Evolutionary conservation across 177 flowering plant genomes (phyloP).

Genomic region (Tripterygium wilfordii): DNA sequence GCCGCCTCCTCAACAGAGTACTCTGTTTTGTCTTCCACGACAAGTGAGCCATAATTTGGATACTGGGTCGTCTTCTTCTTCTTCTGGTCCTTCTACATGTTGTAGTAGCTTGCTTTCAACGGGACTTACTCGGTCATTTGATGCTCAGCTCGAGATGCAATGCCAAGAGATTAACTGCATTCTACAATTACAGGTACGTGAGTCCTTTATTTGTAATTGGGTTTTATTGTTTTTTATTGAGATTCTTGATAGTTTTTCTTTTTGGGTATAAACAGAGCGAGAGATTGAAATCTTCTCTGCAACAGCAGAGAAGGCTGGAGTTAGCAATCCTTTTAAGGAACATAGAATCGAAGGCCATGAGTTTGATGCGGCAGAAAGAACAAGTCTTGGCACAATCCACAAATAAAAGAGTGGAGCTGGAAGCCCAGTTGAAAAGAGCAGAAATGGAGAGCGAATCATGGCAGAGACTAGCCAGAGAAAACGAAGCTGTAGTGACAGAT

Average conservation of each 20-base stretch:
- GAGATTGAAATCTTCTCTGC: constrained; percentile 20
- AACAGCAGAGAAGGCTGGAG: constrained; percentile 25
- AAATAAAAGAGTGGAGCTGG: constrained; percentile 22
- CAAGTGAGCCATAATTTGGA: too few species aligned
- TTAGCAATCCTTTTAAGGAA: constrained; percentile 11
- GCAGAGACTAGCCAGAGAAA: constrained; percentile 41
- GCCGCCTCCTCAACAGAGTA: constrained; percentile 11
- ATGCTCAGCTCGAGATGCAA: constrained; percentile 29
- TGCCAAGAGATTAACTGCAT: constrained; percentile 37
- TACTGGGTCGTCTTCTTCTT: too few species aligned
- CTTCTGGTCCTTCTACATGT: constrained; percentile 17
- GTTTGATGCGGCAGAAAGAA: constrained; percentile 27
- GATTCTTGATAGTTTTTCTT: not conserved
- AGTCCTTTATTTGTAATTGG: not conserved
- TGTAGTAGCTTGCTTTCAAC: constrained; percentile 6
- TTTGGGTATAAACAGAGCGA: constrained; percentile 21
- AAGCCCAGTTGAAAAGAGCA: constrained; percentile 14
- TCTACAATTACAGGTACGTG: constrained; percentile 41
- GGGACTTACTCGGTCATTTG: constrained; percentile 18
- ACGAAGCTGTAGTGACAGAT: constrained; percentile 32
- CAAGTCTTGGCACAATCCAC: constrained; percentile 23
- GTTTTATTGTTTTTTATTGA: too few species aligned
- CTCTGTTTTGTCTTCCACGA: constrained; percentile 4
- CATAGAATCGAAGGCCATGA: constrained; percentile 16
- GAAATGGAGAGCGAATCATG: constrained; percentile 29